Conservation (phyloP, 2,329 filamentous ascomycete genomes). For the Didymella glomerata region DNA sequence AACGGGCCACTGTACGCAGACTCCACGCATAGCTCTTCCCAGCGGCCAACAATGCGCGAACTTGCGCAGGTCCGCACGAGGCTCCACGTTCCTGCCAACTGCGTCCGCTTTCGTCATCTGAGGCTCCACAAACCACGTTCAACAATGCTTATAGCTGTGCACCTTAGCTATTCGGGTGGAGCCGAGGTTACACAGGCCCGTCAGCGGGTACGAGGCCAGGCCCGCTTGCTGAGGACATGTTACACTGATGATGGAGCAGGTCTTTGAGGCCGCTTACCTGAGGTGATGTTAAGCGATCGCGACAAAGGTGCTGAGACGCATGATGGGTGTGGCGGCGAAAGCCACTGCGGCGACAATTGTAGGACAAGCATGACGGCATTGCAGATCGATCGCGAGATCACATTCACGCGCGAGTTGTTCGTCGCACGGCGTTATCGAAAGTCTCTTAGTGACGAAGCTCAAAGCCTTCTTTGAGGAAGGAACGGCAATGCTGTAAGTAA, state of each 20-base stretch:
- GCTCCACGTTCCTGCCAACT: slow-evolving; percentile 6
- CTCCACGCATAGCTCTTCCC: slow-evolving; percentile 5
- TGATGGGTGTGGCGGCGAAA: slow-evolving; percentile 4
- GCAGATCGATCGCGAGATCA: slow-evolving; percentile 4
- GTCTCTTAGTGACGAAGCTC: slow-evolving; percentile 1
- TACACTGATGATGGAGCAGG: slow-evolving; percentile 14
- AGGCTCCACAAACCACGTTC: not conserved
- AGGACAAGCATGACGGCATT: not conserved
- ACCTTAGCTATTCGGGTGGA: not conserved
- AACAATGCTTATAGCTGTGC: slow-evolving; percentile 5
- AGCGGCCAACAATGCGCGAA: not conserved
- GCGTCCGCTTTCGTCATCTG: slow-evolving; percentile 11
- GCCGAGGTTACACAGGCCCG: slow-evolving; percentile 15
- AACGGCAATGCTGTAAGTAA: slow-evolving; percentile 3
- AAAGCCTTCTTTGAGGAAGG: not conserved
- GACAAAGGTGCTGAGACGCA: slow-evolving; percentile 8
- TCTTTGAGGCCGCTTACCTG: not conserved
- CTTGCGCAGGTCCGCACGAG: slow-evolving; percentile 13
- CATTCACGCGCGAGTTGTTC: not conserved
- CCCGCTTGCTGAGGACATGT: slow-evolving; percentile 1
- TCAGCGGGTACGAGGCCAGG: slow-evolving; percentile 1
- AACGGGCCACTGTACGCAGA: slow-evolving; percentile 4
- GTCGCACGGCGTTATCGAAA: slow-evolving; percentile 4
- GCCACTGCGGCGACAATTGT: slow-evolving; percentile 4
- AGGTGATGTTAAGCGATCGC: not conserved